Evolutionary conservation across 805 yeast genomes (phyloP).

Genomic region (Maudiozyma pseudohumilis): DNA sequence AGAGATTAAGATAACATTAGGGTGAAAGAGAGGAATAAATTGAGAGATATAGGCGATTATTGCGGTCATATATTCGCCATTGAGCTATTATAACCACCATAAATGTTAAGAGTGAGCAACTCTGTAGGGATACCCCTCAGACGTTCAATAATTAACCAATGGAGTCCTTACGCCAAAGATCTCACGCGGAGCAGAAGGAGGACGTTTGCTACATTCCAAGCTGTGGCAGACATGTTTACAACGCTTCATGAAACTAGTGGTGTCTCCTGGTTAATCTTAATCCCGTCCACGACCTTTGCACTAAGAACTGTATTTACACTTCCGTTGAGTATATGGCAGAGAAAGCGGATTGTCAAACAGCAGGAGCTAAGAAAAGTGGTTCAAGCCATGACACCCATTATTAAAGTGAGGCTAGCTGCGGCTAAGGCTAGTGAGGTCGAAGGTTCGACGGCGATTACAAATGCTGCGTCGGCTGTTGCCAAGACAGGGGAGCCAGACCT

Average conservation of each 20-base stretch:
- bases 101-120: too few species aligned
- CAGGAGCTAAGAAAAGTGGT: constrained; percentile 61
- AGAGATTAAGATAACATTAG: too few species aligned
- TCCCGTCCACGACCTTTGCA: constrained; percentile 62
- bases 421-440: constrained; percentile 12
- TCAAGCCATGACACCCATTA: constrained; percentile 65
- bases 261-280: constrained; percentile 74
- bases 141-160: too few species aligned
- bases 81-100: too few species aligned
- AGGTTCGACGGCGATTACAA: constrained; percentile 3
- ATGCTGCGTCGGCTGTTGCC: constrained; percentile 8
- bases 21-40: too few species aligned
- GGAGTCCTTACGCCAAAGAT: too few species aligned
- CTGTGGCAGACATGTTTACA: constrained; percentile 19
- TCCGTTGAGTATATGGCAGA: constrained; percentile 68
- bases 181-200: too few species aligned
- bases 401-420: constrained; percentile 43
- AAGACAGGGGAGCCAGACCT: constrained; percentile 12
- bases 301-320: constrained; percentile 59
- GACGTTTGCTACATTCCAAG: constrained; percentile 11
- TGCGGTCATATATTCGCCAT: too few species aligned
- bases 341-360: constrained; percentile 62
- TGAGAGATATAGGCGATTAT: too few species aligned
- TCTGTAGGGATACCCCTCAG: too few species aligned
- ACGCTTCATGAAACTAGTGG: constrained; percentile 44